Conservation (phyloP, 352 stramenopile species). For the Globisporangium yorkense region DNA sequence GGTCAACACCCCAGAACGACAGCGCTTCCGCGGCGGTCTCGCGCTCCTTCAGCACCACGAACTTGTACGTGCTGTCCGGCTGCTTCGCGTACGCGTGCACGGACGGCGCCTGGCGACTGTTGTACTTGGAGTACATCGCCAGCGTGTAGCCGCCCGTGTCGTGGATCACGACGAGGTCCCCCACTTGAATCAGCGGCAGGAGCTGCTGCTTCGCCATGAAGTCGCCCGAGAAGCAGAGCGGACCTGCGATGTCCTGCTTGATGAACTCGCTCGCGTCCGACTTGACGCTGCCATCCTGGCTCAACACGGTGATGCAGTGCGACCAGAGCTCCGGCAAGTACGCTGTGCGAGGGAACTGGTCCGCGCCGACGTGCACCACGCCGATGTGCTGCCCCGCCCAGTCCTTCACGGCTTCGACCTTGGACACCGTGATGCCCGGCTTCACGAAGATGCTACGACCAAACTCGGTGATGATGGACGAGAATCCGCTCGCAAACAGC, state of each 20-base stretch:
- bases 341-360: conserved; percentile 86
- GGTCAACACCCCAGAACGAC: conserved; percentile 61
- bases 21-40: conserved; percentile 66
- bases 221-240: conserved; percentile 91
- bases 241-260: conserved; percentile 84
- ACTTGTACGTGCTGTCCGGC: conserved; percentile 23
- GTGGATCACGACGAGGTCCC: conserved; percentile 79
- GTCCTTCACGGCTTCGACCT: conserved; percentile 88
- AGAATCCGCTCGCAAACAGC: conserved; percentile 76
- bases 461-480: conserved; percentile 91
- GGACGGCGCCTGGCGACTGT: conserved; percentile 67
- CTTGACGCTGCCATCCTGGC: conserved; percentile 41
- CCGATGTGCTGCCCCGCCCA: conserved; percentile 74
- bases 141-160: conserved; percentile 87
- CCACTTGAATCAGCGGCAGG: conserved; percentile 63
- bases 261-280: conserved; percentile 26
- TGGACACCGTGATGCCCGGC: conserved; percentile 76
- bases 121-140: conserved; percentile 88
- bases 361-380: conserved; percentile 86
- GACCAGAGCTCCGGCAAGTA: conserved; percentile 84
- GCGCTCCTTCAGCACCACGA: conserved; percentile 56
- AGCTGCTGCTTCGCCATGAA: conserved; percentile 77
- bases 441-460: conserved; percentile 86
- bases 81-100: conserved; percentile 50
- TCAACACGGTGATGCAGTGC: conserved; percentile 79